Percentiles rank a stretch among this genome's conserved stretches.
phyloP scores from a whole-genome alignment of 2,329 filamentous ascomycete species.

The Epichloe hybrida region DNA sequence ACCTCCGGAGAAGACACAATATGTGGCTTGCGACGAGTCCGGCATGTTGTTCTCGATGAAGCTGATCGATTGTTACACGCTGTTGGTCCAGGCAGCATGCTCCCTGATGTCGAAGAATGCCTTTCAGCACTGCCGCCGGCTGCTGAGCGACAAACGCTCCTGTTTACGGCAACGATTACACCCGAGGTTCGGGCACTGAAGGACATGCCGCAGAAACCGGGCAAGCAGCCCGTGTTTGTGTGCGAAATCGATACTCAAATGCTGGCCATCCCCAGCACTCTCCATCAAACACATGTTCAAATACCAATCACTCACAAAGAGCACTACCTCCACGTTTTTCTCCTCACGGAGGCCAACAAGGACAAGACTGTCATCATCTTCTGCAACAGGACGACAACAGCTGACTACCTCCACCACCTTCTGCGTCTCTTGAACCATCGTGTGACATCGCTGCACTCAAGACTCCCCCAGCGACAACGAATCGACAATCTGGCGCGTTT shows the following conservation, averaged over 20 bases:
- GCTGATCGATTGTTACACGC: constrained; percentile 76
- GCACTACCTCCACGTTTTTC: constrained; percentile 82
- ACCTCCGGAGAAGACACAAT: constrained; percentile 87
- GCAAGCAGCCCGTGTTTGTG: constrained; percentile 68
- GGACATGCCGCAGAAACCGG: constrained; percentile 54
- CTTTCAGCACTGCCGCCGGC: constrained; percentile 68
- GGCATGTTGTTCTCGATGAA: constrained; percentile 87
- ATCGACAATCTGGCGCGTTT: constrained; percentile 83
- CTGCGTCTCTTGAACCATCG: constrained; percentile 76
- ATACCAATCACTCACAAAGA: constrained; percentile 87
- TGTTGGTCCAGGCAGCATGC: constrained; percentile 67
- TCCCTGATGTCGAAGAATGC: constrained; percentile 87
- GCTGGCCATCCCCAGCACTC: constrained; percentile 65
- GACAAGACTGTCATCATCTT: constrained; percentile 80
- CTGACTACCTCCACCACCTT: constrained; percentile 78
- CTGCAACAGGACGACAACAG: constrained; percentile 81
- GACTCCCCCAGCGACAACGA: constrained; percentile 74
- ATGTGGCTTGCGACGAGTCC: constrained; percentile 62
- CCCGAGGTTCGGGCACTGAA: constrained; percentile 82
- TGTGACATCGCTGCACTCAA: constrained; percentile 82
- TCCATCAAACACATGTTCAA: constrained; percentile 75
- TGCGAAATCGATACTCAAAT: constrained; percentile 71
- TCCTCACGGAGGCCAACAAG: constrained; percentile 63
- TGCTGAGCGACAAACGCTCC: constrained; percentile 70
- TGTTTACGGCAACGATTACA: constrained; percentile 94